Percentiles rank a stretch among this genome's conserved stretches.
Conservation (phyloP, 208 protist species). For the Crithidia bombi region DNA sequence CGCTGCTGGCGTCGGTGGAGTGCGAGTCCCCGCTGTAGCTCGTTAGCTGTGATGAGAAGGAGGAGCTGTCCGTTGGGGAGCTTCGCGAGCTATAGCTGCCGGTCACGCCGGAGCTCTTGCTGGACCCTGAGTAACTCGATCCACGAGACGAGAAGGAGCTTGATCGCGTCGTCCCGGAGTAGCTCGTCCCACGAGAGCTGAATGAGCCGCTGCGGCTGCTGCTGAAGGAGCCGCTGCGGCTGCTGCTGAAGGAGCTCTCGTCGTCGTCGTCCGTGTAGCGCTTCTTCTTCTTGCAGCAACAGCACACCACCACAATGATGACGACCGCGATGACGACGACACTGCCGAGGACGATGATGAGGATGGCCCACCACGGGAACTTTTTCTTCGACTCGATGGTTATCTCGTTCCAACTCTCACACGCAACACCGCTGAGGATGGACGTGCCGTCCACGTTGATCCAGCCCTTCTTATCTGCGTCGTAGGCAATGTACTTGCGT, state of each 20-base stretch:
- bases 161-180: neutral
- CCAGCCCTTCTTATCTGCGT: conserved; percentile 12
- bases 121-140: neutral
- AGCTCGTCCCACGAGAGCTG: neutral
- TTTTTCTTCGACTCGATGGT: neutral
- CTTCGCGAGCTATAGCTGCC: too few species aligned
- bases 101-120: too few species aligned
- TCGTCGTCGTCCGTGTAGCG: conserved; percentile 17
- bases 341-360: conserved; percentile 19
- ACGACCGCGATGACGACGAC: conserved; percentile 8
- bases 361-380: conserved; percentile 20
- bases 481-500: conserved; percentile 24
- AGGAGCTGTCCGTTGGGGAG: too few species aligned
- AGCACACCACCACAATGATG: conserved; percentile 11
- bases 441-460: conserved; percentile 23
- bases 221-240: too few species aligned
- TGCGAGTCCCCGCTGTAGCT: too few species aligned
- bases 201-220: conserved; percentile 22
- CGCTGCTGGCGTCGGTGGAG: too few species aligned
- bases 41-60: too few species aligned
- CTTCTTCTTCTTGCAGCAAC: conserved; percentile 17
- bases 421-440: conserved; percentile 24
- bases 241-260: conserved; percentile 3
- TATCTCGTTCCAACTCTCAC: conserved; percentile 1
- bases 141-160: conserved; percentile 4